These are phyloP conservation scores for Macrophomina pseudophaseolina DNA, from an alignment of 2,329 filamentous ascomycete species.

Conservation along the genomic window DNA sequence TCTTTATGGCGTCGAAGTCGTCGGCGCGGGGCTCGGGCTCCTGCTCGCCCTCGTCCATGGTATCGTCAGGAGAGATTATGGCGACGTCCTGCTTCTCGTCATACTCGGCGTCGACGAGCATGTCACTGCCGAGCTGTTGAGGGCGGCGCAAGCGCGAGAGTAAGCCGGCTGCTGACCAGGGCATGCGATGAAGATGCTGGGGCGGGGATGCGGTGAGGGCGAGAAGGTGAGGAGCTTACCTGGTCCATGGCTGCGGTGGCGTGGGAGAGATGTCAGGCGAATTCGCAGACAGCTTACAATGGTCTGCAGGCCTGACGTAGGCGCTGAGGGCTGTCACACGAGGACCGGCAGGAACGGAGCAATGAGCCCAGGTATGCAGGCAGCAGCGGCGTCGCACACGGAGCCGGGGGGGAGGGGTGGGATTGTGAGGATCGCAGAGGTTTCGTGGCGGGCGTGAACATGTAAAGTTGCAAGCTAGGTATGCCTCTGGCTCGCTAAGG, in stretches of 20 bases:
- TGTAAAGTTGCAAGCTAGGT: conserved; percentile 26
- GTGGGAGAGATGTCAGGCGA: conserved; percentile 24
- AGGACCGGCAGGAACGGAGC: conserved; percentile 18
- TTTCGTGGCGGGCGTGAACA: conserved; percentile 20
- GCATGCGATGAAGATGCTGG: background rate
- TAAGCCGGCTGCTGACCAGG: conserved; percentile 19
- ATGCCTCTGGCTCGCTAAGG: conserved; percentile 27
- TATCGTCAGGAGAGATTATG: conserved; percentile 65
- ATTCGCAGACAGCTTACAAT: conserved; percentile 16
- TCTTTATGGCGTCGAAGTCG: conserved; percentile 82
- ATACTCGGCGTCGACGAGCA: conserved; percentile 67
- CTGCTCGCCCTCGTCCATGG: conserved; percentile 60
- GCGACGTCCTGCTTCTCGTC: conserved; percentile 67
- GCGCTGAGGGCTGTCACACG: conserved; percentile 15
- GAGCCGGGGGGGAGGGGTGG: background rate
- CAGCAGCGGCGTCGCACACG: conserved; percentile 19
- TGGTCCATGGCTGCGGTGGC: conserved; percentile 42
- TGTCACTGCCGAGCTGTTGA: conserved; percentile 63
- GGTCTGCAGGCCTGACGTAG: conserved; percentile 10
- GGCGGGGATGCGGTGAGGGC: conserved; percentile 26
- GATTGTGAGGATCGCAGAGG: conserved; percentile 9
- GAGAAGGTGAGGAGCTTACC: conserved; percentile 38
- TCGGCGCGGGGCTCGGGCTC: conserved; percentile 61
- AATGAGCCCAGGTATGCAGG: conserved; percentile 7
- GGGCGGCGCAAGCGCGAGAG: conserved; percentile 19